Evolutionary conservation across 2,329 filamentous ascomycete genomes (phyloP).

Genomic region (Pseudopyrenochaeta lycopersici): DNA sequence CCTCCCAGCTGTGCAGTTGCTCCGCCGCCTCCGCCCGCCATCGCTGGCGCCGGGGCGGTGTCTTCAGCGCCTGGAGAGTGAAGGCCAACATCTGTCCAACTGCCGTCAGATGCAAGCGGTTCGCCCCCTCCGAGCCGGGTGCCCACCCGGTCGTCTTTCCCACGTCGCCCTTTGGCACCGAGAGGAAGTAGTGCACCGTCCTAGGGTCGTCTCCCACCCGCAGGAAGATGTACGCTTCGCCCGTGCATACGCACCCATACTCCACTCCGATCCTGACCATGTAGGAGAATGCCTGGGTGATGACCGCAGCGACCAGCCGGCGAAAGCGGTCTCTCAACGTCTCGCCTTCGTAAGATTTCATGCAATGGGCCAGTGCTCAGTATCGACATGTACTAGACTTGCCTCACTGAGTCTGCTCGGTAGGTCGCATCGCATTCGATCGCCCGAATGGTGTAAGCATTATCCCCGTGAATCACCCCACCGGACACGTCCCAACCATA

Average conservation of each 20-base stretch:
- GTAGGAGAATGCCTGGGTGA: slow-evolving; percentile 61
- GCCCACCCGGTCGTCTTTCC: slow-evolving; percentile 17
- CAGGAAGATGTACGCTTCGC: slow-evolving; percentile 58
- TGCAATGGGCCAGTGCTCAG: no score
- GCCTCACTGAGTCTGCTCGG: no score
- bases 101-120: slow-evolving; percentile 21
- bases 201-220: slow-evolving; percentile 28
- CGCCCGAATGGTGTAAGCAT: no score
- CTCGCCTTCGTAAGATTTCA: slow-evolving; percentile 27
- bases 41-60: slow-evolving; percentile 4
- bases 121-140: slow-evolving; percentile 5
- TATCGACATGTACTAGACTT: no score
- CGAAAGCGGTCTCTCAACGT: slow-evolving; percentile 49
- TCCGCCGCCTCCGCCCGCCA: slow-evolving; percentile 10
- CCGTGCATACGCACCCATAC: slow-evolving; percentile 55
- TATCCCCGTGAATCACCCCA: slow-evolving; percentile 30
- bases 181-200: slow-evolving; percentile 43
- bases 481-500: slow-evolving; percentile 45
- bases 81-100: slow-evolving; percentile 25
- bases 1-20: slow-evolving; percentile 19
- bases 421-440: no score
- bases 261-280: slow-evolving; percentile 59
- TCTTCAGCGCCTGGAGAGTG: slow-evolving; percentile 19
- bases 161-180: slow-evolving; percentile 42
- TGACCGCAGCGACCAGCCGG: slow-evolving; percentile 52